Evolutionary conservation across 768 basidiomycete species (phyloP).

Genomic region (Lactifluus volemus): DNA sequence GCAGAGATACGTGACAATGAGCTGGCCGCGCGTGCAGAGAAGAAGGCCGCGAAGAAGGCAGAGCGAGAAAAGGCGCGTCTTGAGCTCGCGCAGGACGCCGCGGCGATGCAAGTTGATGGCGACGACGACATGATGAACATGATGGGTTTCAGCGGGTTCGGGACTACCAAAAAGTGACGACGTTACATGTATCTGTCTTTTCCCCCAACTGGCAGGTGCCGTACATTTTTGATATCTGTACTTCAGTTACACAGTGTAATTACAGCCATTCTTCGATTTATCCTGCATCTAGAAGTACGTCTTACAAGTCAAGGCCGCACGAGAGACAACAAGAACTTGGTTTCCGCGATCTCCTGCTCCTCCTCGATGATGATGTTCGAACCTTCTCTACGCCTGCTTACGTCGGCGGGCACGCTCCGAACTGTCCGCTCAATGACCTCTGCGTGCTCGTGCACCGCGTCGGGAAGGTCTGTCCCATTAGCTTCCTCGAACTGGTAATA

Average conservation of each 20-base stretch:
- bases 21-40: conserved; percentile 52
- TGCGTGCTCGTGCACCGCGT: conserved; percentile 55
- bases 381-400: conserved; percentile 41
- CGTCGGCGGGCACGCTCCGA: conserved; percentile 57
- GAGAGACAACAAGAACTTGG: conserved; percentile 65
- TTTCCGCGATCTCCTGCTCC: conserved; percentile 78
- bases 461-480: conserved; percentile 50
- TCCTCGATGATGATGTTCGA: conserved; percentile 62
- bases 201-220: background rate
- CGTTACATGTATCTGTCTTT: background rate
- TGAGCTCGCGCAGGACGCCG: conserved; percentile 47
- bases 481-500: conserved; percentile 77
- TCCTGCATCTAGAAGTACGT: background rate
- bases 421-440: conserved; percentile 69
- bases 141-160: conserved; percentile 94
- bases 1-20: conserved; percentile 75
- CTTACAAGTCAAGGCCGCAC: conserved; percentile 36
- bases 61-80: conserved; percentile 64
- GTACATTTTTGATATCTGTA: conserved; percentile 20
- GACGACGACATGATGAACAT: conserved; percentile 58
- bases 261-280: conserved; percentile 19
- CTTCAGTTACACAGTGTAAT: conserved; percentile 26
- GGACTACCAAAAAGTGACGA: conserved; percentile 67
- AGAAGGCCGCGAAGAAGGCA: conserved; percentile 73
- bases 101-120: conserved; percentile 37